Conservation (phyloP, 2,329 filamentous ascomycete species). For the Paecilomyces fulvus region DNA sequence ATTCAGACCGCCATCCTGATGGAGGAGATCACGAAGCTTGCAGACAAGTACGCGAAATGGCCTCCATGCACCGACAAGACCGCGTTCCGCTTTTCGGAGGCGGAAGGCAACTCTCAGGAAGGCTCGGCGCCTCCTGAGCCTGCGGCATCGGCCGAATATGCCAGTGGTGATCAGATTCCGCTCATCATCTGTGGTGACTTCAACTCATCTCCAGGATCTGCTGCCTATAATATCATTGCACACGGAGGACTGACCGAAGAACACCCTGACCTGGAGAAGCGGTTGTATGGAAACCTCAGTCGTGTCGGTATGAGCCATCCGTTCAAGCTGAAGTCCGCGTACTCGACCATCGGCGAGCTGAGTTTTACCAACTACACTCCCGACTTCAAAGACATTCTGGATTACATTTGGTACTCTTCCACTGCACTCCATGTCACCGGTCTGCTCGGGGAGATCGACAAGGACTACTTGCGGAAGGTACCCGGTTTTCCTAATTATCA, state of each 20-base stretch:
- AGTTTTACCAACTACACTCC: slow-evolving; percentile 96
- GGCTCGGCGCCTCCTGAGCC: slow-evolving; percentile 48
- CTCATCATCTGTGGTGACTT: slow-evolving; percentile 91
- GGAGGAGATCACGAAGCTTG: slow-evolving; percentile 79
- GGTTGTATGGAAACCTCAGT: slow-evolving; percentile 89
- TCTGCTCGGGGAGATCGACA: slow-evolving; percentile 77
- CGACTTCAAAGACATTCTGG: slow-evolving; percentile 82
- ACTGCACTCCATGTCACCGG: slow-evolving; percentile 78
- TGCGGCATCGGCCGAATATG: slow-evolving; percentile 77
- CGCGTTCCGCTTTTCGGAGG: slow-evolving; percentile 43
- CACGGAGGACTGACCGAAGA: slow-evolving; percentile 68
- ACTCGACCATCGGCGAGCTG: slow-evolving; percentile 74
- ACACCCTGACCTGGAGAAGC: slow-evolving; percentile 69
- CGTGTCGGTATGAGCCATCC: slow-evolving; percentile 87
- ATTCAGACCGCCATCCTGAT: slow-evolving; percentile 93
- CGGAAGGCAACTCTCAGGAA: slow-evolving; percentile 32
- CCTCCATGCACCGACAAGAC: slow-evolving; percentile 74
- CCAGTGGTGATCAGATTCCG: slow-evolving; percentile 78
- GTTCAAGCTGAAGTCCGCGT: slow-evolving; percentile 87
- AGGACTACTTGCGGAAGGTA: slow-evolving; percentile 73
- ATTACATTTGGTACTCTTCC: slow-evolving; percentile 97
- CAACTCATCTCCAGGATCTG: slow-evolving; percentile 80
- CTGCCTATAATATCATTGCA: slow-evolving; percentile 82
- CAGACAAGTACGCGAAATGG: slow-evolving; percentile 74
- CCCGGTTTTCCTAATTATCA: slow-evolving; percentile 91